These are phyloP conservation scores for Paramarasmius palmivorus DNA, from an alignment of 1,284 basidiomycete genomes.

Conservation along the genomic window DNA sequence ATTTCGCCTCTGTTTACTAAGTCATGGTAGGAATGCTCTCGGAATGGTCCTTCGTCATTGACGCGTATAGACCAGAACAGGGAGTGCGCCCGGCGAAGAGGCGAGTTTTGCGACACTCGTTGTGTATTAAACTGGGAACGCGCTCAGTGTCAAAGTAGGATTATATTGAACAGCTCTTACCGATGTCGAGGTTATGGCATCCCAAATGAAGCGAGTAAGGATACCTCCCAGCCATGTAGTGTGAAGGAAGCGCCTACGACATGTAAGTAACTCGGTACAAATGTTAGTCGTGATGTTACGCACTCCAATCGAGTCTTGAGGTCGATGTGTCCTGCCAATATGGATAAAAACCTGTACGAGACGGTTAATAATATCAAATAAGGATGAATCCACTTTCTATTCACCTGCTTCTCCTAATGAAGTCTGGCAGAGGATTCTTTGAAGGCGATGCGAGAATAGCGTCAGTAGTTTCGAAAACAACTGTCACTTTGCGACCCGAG, in stretches of 20 bases:
- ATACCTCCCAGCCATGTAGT: constrained; percentile 40
- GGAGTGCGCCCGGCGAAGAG: constrained; percentile 39
- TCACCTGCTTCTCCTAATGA: constrained; percentile 56
- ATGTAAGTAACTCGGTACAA: constrained; percentile 17
- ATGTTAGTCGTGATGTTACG: constrained; percentile 10
- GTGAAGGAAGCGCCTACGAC: constrained; percentile 42
- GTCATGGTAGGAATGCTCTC: constrained; percentile 37
- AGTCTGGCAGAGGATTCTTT: constrained; percentile 43
- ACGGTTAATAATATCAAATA: neutral
- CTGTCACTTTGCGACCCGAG: constrained; percentile 43
- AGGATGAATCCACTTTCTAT: constrained; percentile 2
- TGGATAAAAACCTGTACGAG: constrained; percentile 35
- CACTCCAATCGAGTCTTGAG: constrained; percentile 40
- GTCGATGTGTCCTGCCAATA: constrained; percentile 39
- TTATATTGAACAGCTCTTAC: constrained; percentile 23
- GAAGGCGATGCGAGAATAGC: constrained; percentile 44
- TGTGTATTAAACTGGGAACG: constrained; percentile 37
- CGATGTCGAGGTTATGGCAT: constrained; percentile 28
- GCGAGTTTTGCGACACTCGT: constrained; percentile 39
- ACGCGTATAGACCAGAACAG: constrained; percentile 49
- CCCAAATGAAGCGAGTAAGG: constrained; percentile 38
- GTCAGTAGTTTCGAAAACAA: constrained; percentile 53
- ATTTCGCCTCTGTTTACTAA: constrained; percentile 45
- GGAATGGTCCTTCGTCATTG: constrained; percentile 49
- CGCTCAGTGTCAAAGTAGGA: neutral